Base-by-base conservation (phyloP, 768 basidiomycete genomes). In the Psilocybe tampanensis region DNA sequence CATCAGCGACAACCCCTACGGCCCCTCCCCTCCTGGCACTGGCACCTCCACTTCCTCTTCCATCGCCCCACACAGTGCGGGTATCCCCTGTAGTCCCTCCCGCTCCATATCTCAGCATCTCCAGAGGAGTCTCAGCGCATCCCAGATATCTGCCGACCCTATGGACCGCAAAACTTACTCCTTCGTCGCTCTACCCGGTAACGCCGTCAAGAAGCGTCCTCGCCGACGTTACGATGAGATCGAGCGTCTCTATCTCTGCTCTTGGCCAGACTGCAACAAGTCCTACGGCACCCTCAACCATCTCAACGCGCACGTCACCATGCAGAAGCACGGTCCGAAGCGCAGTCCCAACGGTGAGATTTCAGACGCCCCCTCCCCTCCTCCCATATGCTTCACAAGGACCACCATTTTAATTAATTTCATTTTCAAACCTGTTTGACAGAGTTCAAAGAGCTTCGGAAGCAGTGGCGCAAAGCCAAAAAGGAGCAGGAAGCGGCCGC, bases 381-480 rank as follows among this genome's bases (percentile, higher is more conserved):
- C n/a, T n/a, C n/a, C 29, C 29, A 29, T 29, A 29, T 29, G 29
- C 29, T n/a, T 29, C 29, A 29, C 22, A 42, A 12, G 26, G 34
- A 52, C 44, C 26, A 29, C 29, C 29, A 29, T 29, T 29, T 29
- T 60, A 42, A 55, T 45, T 60, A 51, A 55, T 64, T 56, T 65
- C 65, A 64, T 48, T 58, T 48, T 34, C 47, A 33, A 41, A 29
- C 29, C 36, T 55, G 60, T 56, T 45, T 55, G 61, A 44, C 74
- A 98, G 96, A 98, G 78, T 99, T 98, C 81, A 98, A 96, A 68
- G 96, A 98, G 68, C 85, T 98, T 65, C 88, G 96, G 55, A 98
- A 95, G 72, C 89, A 90, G 64, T 97, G 96, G 95, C 87, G 95
- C 41, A 93, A 93, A 76, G 83, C 86, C 63, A 97, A 95, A 78